Percentiles rank a stretch among this genome's conserved stretches.
phyloP scores from a whole-genome alignment of 2,329 filamentous ascomycete genomes.

The Xylariales sp. region DNA sequence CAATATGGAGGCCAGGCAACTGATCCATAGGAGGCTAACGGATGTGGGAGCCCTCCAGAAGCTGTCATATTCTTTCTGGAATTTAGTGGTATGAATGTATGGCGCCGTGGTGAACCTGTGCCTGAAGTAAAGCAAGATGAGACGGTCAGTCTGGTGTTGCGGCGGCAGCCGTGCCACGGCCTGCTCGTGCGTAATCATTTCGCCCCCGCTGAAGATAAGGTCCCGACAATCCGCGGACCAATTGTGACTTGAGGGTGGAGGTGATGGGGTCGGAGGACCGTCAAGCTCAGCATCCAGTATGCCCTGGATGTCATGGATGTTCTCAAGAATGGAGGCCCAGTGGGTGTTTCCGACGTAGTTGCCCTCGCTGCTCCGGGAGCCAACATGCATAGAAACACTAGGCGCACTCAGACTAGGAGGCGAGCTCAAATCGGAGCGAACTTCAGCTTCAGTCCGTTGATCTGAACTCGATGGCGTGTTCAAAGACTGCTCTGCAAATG shows the following conservation, averaged over 20 bases:
- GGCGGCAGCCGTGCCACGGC: constrained; percentile 50
- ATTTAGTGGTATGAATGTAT: constrained; percentile 55
- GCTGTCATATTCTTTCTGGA: constrained; percentile 60
- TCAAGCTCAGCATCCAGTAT: constrained; percentile 48
- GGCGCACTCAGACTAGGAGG: constrained; percentile 44
- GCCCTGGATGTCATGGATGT: constrained; percentile 52
- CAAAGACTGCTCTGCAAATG: constrained; percentile 40
- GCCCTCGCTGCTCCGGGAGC: constrained; percentile 42
- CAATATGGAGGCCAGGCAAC: constrained; percentile 62
- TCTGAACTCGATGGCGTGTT: constrained; percentile 48
- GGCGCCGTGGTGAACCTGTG: constrained; percentile 50
- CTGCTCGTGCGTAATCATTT: constrained; percentile 50
- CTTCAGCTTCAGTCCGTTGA: constrained; percentile 45
- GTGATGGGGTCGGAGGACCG: constrained; percentile 43
- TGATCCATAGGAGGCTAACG: constrained; percentile 61
- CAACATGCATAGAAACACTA: constrained; percentile 36
- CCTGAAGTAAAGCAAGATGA: constrained; percentile 52
- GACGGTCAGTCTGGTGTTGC: constrained; percentile 48
- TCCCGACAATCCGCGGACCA: constrained; percentile 45
- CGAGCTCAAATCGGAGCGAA: constrained; percentile 48
- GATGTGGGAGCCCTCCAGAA: constrained; percentile 58
- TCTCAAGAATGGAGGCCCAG: constrained; percentile 53
- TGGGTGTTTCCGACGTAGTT: constrained; percentile 52
- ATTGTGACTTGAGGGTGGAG: constrained; percentile 43
- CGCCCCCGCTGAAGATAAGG: constrained; percentile 46